Evolutionary conservation across 139 green algal species (phyloP).

Genomic region (Auxenochlorella pyrenoidosa): DNA sequence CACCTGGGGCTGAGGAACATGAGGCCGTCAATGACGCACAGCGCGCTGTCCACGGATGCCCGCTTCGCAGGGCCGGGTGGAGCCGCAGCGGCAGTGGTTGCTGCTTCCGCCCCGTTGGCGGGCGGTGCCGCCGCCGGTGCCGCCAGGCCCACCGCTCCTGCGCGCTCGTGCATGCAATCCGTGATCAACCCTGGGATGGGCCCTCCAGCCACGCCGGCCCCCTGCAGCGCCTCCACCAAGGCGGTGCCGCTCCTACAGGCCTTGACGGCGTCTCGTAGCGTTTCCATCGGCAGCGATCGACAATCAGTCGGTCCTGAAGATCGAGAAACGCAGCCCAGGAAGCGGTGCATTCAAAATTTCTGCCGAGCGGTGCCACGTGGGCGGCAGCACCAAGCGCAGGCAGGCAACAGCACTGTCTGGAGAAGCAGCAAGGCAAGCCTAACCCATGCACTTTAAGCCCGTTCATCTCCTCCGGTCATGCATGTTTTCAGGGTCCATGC

Average conservation of each 20-base stretch:
- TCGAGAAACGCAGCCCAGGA: too few species aligned
- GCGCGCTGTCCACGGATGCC: background rate
- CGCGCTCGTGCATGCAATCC: background rate
- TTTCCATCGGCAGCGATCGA: background rate
- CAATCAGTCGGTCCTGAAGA: too few species aligned
- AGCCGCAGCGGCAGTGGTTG: background rate
- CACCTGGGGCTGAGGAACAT: constrained; percentile 38
- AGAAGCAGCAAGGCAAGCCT: too few species aligned
- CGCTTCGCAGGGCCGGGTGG: background rate
- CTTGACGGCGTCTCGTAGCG: background rate
- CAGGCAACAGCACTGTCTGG: too few species aligned
- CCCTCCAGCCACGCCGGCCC: background rate
- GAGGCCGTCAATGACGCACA: constrained; percentile 11
- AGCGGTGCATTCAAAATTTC: too few species aligned
- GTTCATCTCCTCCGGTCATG: too few species aligned
- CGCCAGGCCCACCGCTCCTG: background rate
- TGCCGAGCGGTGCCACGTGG: too few species aligned
- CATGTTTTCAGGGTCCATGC: too few species aligned
- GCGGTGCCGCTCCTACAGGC: background rate
- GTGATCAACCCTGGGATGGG: constrained; percentile 11
- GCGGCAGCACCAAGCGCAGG: too few species aligned
- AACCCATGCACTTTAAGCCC: too few species aligned
- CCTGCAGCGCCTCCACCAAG: constrained; percentile 6
- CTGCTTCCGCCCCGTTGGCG: background rate
- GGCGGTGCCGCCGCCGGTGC: background rate